Conservation (phyloP, 2,329 filamentous ascomycete species). For the Calonectria naviculata region DNA sequence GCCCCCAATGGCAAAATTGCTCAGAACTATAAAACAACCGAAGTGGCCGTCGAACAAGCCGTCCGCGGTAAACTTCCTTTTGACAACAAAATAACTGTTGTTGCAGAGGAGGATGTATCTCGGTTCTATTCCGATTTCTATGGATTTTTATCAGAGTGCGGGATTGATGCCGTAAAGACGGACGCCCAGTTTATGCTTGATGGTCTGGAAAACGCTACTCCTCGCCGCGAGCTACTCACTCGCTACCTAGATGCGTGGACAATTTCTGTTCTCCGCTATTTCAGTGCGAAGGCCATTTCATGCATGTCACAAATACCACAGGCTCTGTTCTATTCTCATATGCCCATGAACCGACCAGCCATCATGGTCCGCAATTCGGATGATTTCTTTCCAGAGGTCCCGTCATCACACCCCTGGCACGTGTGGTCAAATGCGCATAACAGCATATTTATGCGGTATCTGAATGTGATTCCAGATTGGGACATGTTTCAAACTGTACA, state of each 20-base stretch:
- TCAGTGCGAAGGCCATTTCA: conserved; percentile 82
- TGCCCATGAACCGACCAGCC: conserved; percentile 79
- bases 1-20: conserved; percentile 80
- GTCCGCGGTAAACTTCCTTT: conserved; percentile 59
- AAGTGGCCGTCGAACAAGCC: conserved; percentile 62
- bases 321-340: conserved; percentile 85
- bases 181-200: conserved; percentile 94
- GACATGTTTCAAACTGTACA: conserved; percentile 76
- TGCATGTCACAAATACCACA: conserved; percentile 96
- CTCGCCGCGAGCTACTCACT: conserved; percentile 77
- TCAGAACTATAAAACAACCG: conserved; percentile 80
- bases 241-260: conserved; percentile 90
- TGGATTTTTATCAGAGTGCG: conserved; percentile 76
- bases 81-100: conserved; percentile 75
- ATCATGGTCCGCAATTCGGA: conserved; percentile 87
- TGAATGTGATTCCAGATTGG: conserved; percentile 89
- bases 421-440: conserved; percentile 96
- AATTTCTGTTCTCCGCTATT: conserved; percentile 80
- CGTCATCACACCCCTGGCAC: conserved; percentile 90
- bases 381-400: conserved; percentile 89
- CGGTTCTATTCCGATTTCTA: conserved; percentile 95
- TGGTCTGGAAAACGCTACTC: conserved; percentile 73
- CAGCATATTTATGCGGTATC: conserved; percentile 80
- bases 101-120: conserved; percentile 79
- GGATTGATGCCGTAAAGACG: conserved; percentile 90